phyloP scores from a whole-genome alignment of 768 basidiomycete genomes.

The Psilocybe cubensis region DNA sequence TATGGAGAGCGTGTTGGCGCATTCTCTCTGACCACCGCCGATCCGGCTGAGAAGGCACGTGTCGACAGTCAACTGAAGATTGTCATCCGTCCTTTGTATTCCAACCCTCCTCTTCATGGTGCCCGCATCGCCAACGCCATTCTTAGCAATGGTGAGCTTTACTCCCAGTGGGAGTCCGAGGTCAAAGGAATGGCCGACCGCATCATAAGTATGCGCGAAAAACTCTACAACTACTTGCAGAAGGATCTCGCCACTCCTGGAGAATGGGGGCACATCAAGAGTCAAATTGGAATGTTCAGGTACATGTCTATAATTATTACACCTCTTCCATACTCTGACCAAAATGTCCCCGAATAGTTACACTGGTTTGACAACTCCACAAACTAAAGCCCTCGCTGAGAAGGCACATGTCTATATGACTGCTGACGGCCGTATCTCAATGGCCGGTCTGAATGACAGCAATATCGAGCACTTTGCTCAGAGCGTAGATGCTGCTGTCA shows the following conservation, averaged over 20 bases:
- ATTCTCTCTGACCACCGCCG: slow-evolving; percentile 79
- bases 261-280: slow-evolving; percentile 93
- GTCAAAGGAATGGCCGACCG: slow-evolving; percentile 96
- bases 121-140: slow-evolving; percentile 88
- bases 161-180: slow-evolving; percentile 87
- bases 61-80: slow-evolving; percentile 96
- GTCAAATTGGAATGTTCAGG: slow-evolving; percentile 99
- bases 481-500: slow-evolving; percentile 82
- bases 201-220: slow-evolving; percentile 92
- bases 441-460: slow-evolving; percentile 84
- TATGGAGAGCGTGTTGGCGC: slow-evolving; percentile 99
- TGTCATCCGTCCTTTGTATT: slow-evolving; percentile 94
- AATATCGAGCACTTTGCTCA: slow-evolving; percentile 94
- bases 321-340: neutral
- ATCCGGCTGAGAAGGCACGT: slow-evolving; percentile 78
- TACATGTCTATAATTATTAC: slow-evolving; percentile 35
- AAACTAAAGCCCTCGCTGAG: slow-evolving; percentile 83
- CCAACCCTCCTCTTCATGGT: slow-evolving; percentile 93
- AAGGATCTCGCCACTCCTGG: slow-evolving; percentile 88
- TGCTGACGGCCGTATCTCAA: slow-evolving; percentile 90
- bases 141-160: slow-evolving; percentile 72
- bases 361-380: slow-evolving; percentile 80
- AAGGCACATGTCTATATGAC: slow-evolving; percentile 95
- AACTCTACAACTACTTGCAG: slow-evolving; percentile 76
- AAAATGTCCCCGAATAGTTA: slow-evolving; percentile 51